phyloP scores from a whole-genome alignment of 2,329 filamentous ascomycete genomes.

The Xenoacremonium recifei region DNA sequence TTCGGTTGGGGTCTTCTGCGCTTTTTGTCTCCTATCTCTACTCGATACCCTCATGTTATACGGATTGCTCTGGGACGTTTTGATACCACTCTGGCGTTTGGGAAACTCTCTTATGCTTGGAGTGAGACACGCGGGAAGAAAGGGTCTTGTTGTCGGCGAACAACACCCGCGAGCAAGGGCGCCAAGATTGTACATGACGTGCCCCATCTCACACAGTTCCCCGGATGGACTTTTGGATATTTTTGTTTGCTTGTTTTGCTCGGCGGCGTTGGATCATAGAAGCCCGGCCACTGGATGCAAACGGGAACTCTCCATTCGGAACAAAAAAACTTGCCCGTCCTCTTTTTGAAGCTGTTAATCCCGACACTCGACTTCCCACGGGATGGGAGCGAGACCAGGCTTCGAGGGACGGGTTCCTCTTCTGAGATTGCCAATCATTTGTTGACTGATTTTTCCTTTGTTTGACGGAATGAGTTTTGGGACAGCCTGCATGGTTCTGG shows the following conservation, averaged over 20 bases:
- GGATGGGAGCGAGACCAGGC: conserved; percentile 12
- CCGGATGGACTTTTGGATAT: conserved; percentile 21
- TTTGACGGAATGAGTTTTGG: conserved; percentile 11
- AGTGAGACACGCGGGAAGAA: conserved; percentile 16
- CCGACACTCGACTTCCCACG: no score
- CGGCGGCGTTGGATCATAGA: conserved; percentile 21
- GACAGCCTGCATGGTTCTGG: conserved; percentile 22
- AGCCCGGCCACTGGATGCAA: conserved; percentile 16
- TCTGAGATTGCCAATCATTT: conserved; percentile 22
- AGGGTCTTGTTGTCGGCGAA: conserved; percentile 16
- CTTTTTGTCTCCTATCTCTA: conserved; percentile 18
- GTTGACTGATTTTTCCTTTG: conserved; percentile 20
- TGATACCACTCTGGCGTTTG: conserved; percentile 25
- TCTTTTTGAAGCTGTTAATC: no score
- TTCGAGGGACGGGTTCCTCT: conserved; percentile 15
- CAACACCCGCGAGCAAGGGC: conserved; percentile 20
- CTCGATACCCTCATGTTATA: conserved; percentile 27
- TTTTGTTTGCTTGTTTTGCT: conserved; percentile 15
- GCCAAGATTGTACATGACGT: conserved; percentile 20
- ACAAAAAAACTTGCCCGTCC: background rate
- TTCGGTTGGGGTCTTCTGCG: no score
- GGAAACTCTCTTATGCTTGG: conserved; percentile 11
- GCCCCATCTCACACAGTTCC: conserved; percentile 19
- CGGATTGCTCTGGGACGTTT: conserved; percentile 17
- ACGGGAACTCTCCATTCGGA: conserved; percentile 18